Evolutionary conservation across 2,329 filamentous ascomycete species (phyloP).

Genomic region (Neofusicoccum umdonicola): DNA sequence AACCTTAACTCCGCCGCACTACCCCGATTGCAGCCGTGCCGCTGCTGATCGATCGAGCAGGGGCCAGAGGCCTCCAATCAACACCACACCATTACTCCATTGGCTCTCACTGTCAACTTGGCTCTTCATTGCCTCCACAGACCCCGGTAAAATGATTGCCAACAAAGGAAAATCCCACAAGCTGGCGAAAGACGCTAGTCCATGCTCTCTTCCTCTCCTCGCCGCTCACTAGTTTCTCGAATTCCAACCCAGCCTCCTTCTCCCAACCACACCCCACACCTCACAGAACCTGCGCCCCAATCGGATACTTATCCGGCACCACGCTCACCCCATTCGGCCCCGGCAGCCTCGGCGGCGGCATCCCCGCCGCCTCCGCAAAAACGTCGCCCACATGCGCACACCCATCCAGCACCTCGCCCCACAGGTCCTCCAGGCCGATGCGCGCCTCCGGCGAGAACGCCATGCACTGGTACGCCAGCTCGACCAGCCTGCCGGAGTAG

Average conservation of each 20-base stretch:
- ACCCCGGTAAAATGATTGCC: too few species aligned
- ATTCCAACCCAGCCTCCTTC: not conserved
- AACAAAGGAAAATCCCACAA: too few species aligned
- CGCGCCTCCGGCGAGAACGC: not conserved
- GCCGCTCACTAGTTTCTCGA: not conserved
- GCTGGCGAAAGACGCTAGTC: too few species aligned
- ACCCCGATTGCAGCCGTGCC: not conserved
- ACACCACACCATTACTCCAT: not conserved
- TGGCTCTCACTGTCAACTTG: not conserved
- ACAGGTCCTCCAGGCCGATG: not conserved
- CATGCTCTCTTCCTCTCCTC: not conserved
- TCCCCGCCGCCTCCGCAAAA: not conserved
- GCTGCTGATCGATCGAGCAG: slow-evolving; percentile 2
- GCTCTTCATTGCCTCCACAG: not conserved
- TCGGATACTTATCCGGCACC: not conserved
- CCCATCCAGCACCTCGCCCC: not conserved
- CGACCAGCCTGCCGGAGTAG: not conserved
- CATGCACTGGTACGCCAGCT: not conserved
- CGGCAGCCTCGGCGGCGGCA: not conserved
- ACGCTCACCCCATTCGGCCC: not conserved
- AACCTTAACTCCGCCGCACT: not conserved
- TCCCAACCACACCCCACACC: not conserved
- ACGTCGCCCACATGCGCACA: not conserved
- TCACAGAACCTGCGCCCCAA: not conserved
- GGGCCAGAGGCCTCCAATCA: not conserved